Conservation (phyloP, 257 asterid genomes). For the Misopates orontium region DNA sequence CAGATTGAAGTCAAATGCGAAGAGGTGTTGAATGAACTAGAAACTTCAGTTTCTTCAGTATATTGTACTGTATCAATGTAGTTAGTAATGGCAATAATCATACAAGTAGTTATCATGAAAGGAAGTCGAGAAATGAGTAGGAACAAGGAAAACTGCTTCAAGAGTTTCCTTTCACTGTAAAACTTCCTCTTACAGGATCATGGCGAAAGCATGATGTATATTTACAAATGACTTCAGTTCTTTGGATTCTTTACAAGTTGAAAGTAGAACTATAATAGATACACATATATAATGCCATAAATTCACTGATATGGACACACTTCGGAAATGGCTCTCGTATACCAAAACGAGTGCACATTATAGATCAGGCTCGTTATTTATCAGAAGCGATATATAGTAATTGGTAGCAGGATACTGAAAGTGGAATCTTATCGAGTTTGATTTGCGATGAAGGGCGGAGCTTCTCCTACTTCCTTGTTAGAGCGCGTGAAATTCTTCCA, state of each 20-base stretch:
- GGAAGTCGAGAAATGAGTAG: no score
- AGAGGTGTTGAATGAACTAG: no score
- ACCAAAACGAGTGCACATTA: slow-evolving; percentile 1
- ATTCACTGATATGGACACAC: background rate
- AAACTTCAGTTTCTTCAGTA: no score
- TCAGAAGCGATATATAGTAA: slow-evolving; percentile 23
- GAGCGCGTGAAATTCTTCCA: slow-evolving; percentile 61
- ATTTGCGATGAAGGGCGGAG: slow-evolving; percentile 41
- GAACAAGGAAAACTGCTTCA: background rate
- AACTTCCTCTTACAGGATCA: slow-evolving; percentile 29
- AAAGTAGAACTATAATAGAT: slow-evolving; percentile 20
- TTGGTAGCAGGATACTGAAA: slow-evolving; percentile 15
- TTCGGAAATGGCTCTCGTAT: background rate
- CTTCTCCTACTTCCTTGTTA: slow-evolving; percentile 27
- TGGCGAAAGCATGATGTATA: slow-evolving; percentile 31
- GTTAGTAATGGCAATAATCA: no score
- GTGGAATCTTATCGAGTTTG: slow-evolving; percentile 33
- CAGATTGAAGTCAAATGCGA: no score
- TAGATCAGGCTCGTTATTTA: slow-evolving; percentile 20
- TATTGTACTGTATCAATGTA: no score
- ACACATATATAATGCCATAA: slow-evolving; percentile 18
- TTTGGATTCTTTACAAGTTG: slow-evolving; percentile 33
- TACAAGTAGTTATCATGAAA: no score
- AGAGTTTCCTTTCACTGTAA: slow-evolving; percentile 26
- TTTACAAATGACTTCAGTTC: slow-evolving; percentile 38